Evolutionary conservation across 495 filamentous ascomycete genomes (phyloP), one percentile per base, ranked within the genome.

Genomic region (Haplographium delicatum): DNA sequence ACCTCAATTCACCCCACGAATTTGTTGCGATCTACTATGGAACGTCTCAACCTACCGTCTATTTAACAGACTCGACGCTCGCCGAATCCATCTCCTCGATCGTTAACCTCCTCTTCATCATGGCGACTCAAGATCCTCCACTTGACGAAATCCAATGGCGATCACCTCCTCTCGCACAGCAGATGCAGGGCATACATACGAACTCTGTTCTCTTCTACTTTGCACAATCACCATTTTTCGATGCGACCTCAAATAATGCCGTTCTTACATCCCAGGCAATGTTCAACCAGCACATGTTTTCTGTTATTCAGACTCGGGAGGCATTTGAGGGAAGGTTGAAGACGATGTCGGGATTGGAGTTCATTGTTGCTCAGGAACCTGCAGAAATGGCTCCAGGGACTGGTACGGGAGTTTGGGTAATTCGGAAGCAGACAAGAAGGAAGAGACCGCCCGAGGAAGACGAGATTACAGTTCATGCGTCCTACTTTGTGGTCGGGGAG

Each of bases 181-280:
- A 72, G 62, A 80, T 85, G 73, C 57, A 63, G 18, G 75, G 75
- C 48, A 70, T 83, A 27, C 78, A 82, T 57, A 69, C 67, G 15
- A 83, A 83, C 60, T 71, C 69, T 73, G 83, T 96, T 24, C 84
- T 94, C 41, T 89, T 83, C 68, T 98, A 98, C 67, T 96, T 98
- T 64, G 78, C 82, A 41, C 69, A 85, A 54, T 95, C 89, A 2
- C 88, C 89, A 0, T 98, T 96, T 73, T 97, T 87, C 66, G 93
- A 98, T 61, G 72, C 70, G 20, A 89, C 83, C 7, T 90, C 88
- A 27, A 96, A 95, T 68, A 97, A 97, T 65, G 82, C 81, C 50
- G 77, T 83, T 4, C 64, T 96, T 34, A 77, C 79, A 50, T 79
- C 75, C 46, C 91, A 97, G 65, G 84, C 88, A 20, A 76, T 75